phyloP scores from a whole-genome alignment of 148 eudicot genomes.

The Linanthus parryae region DNA sequence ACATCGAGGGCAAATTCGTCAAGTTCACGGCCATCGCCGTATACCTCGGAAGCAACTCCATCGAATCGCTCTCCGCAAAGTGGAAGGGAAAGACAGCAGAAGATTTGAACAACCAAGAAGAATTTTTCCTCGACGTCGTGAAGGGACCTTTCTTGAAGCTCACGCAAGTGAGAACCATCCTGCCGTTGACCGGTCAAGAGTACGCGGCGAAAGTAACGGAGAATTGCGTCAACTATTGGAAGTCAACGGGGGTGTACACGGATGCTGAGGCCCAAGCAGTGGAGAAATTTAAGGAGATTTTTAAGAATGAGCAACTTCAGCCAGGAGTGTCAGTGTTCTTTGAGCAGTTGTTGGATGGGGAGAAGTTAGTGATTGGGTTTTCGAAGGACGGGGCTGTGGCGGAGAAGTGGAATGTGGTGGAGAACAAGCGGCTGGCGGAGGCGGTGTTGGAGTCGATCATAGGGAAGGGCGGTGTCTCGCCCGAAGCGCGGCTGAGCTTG shows the following conservation, averaged over 20 bases:
- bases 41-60: no score
- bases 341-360: slow-evolving; percentile 55
- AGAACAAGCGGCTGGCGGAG: slow-evolving; percentile 58
- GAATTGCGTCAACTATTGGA: slow-evolving; percentile 64
- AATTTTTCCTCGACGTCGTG: no score
- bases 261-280: slow-evolving; percentile 59
- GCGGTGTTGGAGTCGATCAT: slow-evolving; percentile 63
- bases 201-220: slow-evolving; percentile 76
- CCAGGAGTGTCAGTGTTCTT: slow-evolving; percentile 74
- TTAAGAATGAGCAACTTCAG: slow-evolving; percentile 56
- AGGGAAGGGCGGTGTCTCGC: slow-evolving; percentile 78
- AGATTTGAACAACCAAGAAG: no score
- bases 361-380: slow-evolving; percentile 55
- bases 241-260: slow-evolving; percentile 52
- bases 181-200: slow-evolving; percentile 75
- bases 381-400: slow-evolving; percentile 55
- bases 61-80: no score
- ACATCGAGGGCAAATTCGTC: no score
- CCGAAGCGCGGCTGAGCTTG: slow-evolving; percentile 61
- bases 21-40: no score
- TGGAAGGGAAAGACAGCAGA: no score
- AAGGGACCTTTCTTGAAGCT: slow-evolving; percentile 84
- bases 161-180: slow-evolving; percentile 54
- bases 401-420: slow-evolving; percentile 34
- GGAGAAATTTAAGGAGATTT: slow-evolving; percentile 48